phyloP scores from a whole-genome alignment of 495 filamentous ascomycete genomes.

The Lasiosphaeris hirsuta region DNA sequence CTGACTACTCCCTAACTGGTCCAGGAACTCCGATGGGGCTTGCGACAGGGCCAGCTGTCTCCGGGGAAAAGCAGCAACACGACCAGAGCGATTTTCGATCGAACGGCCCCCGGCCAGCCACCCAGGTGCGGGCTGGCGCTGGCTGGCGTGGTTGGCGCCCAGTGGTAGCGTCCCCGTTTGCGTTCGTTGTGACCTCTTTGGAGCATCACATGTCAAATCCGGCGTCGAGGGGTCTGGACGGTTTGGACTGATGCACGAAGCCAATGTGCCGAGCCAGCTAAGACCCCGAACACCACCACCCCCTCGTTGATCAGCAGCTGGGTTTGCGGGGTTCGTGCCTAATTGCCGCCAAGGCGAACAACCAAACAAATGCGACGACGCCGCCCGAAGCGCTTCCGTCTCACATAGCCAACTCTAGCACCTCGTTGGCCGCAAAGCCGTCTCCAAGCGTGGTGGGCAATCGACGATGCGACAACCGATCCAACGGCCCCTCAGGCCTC shows the following conservation, averaged over 20 bases:
- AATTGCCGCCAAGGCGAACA: not conserved
- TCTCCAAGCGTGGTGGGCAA: slow-evolving; percentile 1
- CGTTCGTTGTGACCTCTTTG: slow-evolving; percentile 3
- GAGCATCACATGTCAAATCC: slow-evolving; percentile 7
- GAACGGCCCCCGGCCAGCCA: not conserved
- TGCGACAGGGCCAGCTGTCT: not conserved
- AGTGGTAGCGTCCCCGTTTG: not conserved
- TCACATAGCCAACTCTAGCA: not conserved
- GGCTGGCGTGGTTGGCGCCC: not conserved
- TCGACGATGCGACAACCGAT: not conserved
- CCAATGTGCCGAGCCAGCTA: too few species aligned
- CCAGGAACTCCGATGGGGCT: slow-evolving; percentile 7
- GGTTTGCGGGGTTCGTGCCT: too few species aligned
- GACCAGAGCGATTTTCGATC: not conserved
- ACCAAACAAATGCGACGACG: not conserved
- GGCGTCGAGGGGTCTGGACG: too few species aligned
- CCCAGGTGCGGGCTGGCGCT: not conserved
- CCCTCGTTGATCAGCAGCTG: too few species aligned
- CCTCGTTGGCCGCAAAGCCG: slow-evolving; percentile 3
- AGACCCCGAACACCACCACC: not conserved
- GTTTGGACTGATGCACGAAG: too few species aligned
- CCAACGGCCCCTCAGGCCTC: not conserved
- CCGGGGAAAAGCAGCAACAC: not conserved
- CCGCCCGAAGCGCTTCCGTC: slow-evolving; percentile 2
- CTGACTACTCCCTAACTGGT: not conserved